A percentile compares a stretch with the other conserved stretches of the same genome.
Evolutionary conservation across 495 filamentous ascomycete species (phyloP).

Genomic region (Aspergillus funiculosus): DNA sequence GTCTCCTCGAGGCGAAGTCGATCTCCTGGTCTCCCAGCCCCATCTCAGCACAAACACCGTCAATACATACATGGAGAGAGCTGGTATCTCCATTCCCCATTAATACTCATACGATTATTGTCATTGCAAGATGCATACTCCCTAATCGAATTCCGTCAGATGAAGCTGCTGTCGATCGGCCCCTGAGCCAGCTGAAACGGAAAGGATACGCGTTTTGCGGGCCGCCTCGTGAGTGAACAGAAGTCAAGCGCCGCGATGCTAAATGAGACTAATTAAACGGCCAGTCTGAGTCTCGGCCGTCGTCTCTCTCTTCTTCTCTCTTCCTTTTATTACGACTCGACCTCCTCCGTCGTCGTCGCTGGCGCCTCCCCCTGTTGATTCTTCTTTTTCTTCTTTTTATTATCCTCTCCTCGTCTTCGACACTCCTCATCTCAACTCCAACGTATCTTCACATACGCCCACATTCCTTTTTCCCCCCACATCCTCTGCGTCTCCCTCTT

Average conservation of each 20-base stretch:
- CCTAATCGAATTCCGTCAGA: too few relatives aligned
- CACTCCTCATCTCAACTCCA: not conserved
- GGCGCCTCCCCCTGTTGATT: too few relatives aligned
- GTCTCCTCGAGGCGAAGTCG: too few relatives aligned
- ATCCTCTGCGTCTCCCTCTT: not conserved
- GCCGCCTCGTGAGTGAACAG: not conserved
- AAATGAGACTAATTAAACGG: constrained; percentile 14
- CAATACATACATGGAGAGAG: too few relatives aligned
- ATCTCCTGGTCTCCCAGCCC: too few relatives aligned
- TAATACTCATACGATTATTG: not conserved
- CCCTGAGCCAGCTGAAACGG: constrained; percentile 19
- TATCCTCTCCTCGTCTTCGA: too few relatives aligned
- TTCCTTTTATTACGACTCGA: too few relatives aligned
- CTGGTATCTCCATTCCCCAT: too few relatives aligned
- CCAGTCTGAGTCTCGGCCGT: constrained; percentile 5
- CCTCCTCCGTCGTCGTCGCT: too few relatives aligned
- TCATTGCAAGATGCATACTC: too few relatives aligned
- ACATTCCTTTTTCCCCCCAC: constrained; percentile 5
- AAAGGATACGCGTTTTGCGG: constrained; percentile 22
- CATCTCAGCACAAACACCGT: too few relatives aligned
- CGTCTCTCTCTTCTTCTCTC: not conserved
- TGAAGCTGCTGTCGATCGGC: constrained; percentile 9
- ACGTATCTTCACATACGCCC: not conserved
- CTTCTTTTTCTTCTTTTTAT: constrained; percentile 1
- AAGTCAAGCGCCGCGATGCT: not conserved